Conservation (phyloP, 805 yeast species). For the Ogataea paraovalis region DNA sequence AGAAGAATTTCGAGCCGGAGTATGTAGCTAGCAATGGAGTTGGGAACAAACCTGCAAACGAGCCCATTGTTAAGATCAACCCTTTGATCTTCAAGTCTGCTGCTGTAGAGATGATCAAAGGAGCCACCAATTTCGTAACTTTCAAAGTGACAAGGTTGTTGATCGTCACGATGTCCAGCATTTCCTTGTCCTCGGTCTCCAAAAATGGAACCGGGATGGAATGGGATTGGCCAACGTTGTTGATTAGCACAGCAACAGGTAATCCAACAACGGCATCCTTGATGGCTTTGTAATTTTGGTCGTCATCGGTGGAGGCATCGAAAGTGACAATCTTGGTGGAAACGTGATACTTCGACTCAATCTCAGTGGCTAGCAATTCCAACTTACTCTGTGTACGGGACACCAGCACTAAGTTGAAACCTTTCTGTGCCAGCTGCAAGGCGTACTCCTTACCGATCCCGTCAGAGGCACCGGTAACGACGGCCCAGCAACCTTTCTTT, state of each 20-base stretch:
- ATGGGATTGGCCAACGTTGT: constrained; percentile 94
- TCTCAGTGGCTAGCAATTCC: constrained; percentile 57
- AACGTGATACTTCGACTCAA: constrained; percentile 57
- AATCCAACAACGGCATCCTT: constrained; percentile 42
- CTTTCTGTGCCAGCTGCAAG: constrained; percentile 75
- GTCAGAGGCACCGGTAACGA: constrained; percentile 95
- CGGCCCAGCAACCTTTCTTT: constrained; percentile 76
- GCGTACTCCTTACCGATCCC: constrained; percentile 96
- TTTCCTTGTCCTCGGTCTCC: constrained; percentile 72
- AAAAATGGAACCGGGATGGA: constrained; percentile 90
- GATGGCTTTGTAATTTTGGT: constrained; percentile 53
- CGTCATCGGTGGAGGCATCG: constrained; percentile 67
- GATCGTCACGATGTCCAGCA: constrained; percentile 76
- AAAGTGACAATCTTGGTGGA: constrained; percentile 66
- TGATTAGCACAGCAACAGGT: constrained; percentile 72
- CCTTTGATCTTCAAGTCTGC: constrained; percentile 54
- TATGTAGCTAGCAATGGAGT: constrained; percentile 90
- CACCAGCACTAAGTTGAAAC: constrained; percentile 78
- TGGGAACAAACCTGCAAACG: constrained; percentile 92
- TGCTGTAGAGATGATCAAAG: constrained; percentile 53
- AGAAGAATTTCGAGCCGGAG: constrained; percentile 93
- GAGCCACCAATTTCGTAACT: constrained; percentile 76
- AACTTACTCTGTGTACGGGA: constrained; percentile 82
- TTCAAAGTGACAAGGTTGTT: constrained; percentile 82
- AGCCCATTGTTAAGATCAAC: constrained; percentile 89